A percentile compares a stretch with the other conserved stretches of the same genome.
phyloP scores from a whole-genome alignment of 805 yeast species.

The Wickerhamomyces subpelliculosus region DNA sequence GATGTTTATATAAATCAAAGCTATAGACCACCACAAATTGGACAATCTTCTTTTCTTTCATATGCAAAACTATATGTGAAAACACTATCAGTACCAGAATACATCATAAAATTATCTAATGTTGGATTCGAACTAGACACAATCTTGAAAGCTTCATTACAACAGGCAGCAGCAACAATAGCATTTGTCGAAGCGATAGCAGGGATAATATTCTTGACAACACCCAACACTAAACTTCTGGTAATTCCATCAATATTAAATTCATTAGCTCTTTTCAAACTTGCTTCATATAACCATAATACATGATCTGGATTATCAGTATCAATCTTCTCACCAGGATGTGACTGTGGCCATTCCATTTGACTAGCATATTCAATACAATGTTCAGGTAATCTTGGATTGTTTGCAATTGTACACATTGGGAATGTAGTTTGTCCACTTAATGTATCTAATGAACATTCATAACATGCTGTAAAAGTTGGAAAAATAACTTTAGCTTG shows the following conservation, averaged over 20 bases:
- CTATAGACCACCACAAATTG: conserved; percentile 58
- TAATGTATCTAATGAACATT: conserved; percentile 77
- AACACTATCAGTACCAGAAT: conserved; percentile 75
- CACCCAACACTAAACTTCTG: conserved; percentile 67
- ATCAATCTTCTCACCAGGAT: conserved; percentile 46
- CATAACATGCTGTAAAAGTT: conserved; percentile 82
- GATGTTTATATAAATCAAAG: conserved; percentile 5
- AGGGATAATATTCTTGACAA: conserved; percentile 86
- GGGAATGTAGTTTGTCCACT: conserved; percentile 64
- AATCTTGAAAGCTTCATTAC: conserved; percentile 78
- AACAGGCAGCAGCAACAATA: conserved; percentile 80
- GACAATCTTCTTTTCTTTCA: conserved; percentile 54
- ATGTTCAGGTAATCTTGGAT: conserved; percentile 92
- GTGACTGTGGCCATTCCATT: conserved; percentile 59
- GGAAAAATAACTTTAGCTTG: conserved; percentile 86
- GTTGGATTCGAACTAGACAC: conserved; percentile 63
- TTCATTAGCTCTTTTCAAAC: conserved; percentile 51
- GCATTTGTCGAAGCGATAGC: conserved; percentile 95
- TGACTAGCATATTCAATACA: conserved; percentile 88
- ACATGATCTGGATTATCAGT: conserved; percentile 64
- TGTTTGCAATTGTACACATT: conserved; percentile 88
- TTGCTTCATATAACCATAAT: conserved; percentile 49
- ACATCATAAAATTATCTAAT: conserved; percentile 76
- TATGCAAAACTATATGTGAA: conserved; percentile 69
- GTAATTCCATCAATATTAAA: conserved; percentile 72